Percentiles rank a stretch among this genome's conserved stretches.
These are phyloP conservation scores for Pestalotiopsis sp. DNA, from an alignment of 2,329 filamentous ascomycete species.

Conservation along the genomic window DNA sequence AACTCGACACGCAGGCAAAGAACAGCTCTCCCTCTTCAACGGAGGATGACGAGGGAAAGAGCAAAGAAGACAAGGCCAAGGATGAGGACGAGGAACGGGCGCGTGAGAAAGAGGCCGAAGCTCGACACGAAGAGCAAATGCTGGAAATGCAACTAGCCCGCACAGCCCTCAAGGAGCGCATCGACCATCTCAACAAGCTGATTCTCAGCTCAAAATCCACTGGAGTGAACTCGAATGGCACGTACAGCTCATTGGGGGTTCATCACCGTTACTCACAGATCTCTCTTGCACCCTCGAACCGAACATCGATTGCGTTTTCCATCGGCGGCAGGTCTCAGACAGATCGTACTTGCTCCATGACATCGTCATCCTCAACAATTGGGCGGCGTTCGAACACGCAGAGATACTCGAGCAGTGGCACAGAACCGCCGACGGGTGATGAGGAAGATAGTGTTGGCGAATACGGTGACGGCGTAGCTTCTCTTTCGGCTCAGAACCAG, in stretches of 20 bases:
- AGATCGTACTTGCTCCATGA: constrained; percentile 68
- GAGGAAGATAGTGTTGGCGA: constrained; percentile 71
- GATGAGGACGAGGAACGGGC: constrained; percentile 73
- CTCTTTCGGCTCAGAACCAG: constrained; percentile 79
- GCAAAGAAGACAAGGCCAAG: constrained; percentile 56
- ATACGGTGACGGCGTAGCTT: constrained; percentile 84
- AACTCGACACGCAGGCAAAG: constrained; percentile 83
- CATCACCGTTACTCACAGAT: constrained; percentile 65
- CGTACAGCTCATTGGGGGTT: constrained; percentile 67
- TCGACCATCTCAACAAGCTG: constrained; percentile 92
- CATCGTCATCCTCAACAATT: constrained; percentile 63
- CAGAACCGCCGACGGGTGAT: constrained; percentile 45
- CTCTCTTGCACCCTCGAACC: constrained; percentile 56
- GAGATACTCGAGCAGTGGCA: constrained; percentile 45
- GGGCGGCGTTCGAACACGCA: constrained; percentile 53
- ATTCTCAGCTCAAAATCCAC: constrained; percentile 95
- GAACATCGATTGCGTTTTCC: constrained; percentile 72
- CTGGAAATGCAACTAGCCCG: constrained; percentile 97
- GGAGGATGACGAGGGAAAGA: constrained; percentile 42
- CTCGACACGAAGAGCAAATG: constrained; percentile 95
- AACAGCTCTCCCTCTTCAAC: constrained; percentile 50
- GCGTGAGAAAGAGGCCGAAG: constrained; percentile 77
- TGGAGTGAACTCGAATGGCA: constrained; percentile 82
- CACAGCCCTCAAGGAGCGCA: constrained; percentile 94
- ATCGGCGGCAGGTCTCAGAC: constrained; percentile 50